A percentile compares a stretch with the other conserved stretches of the same genome.
Conservation (phyloP, 2,329 filamentous ascomycete genomes). For the Ophiostoma sp. region DNA sequence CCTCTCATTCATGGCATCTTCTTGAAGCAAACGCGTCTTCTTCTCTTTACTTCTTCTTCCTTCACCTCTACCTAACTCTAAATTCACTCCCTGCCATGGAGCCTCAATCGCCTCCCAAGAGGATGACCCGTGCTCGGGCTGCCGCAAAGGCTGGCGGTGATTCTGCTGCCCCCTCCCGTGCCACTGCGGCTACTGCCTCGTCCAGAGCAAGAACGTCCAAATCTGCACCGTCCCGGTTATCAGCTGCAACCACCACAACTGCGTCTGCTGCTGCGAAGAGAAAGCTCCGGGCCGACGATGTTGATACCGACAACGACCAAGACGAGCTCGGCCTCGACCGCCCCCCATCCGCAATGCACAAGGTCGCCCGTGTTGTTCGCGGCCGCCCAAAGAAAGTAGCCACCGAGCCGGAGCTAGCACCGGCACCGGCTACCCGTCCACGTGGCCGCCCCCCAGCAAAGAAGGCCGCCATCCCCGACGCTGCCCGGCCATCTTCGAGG, state of each 20-base stretch:
- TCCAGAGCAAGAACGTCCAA: slow-evolving; percentile 33
- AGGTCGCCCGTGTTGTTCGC: slow-evolving; percentile 40
- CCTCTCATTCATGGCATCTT: background rate
- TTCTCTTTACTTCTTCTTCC: background rate
- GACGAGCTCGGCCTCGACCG: slow-evolving; percentile 32
- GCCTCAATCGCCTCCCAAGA: slow-evolving; percentile 30
- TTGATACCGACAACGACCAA: slow-evolving; percentile 37
- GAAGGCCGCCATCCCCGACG: slow-evolving; percentile 17
- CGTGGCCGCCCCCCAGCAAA: slow-evolving; percentile 31
- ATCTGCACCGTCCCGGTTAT: slow-evolving; percentile 34
- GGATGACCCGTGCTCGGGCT: slow-evolving; percentile 36
- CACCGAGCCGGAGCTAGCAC: slow-evolving; percentile 30
- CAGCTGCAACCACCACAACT: slow-evolving; percentile 33
- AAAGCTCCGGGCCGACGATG: slow-evolving; percentile 52
- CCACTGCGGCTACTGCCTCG: slow-evolving; percentile 36
- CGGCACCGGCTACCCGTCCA: slow-evolving; percentile 14
- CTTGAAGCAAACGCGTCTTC: slow-evolving; percentile 6
- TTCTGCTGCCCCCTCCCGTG: slow-evolving; percentile 27
- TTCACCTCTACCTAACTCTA: background rate
- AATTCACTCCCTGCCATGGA: slow-evolving; percentile 26
- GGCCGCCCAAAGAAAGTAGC: slow-evolving; percentile 43
- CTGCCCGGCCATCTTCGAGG: slow-evolving; percentile 16
- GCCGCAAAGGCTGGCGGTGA: slow-evolving; percentile 36
- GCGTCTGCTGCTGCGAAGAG: slow-evolving; percentile 39
- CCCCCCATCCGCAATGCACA: slow-evolving; percentile 26